Evolutionary conservation across 2,329 filamentous ascomycete genomes (phyloP).

Genomic region (Trichophaea hybrida): DNA sequence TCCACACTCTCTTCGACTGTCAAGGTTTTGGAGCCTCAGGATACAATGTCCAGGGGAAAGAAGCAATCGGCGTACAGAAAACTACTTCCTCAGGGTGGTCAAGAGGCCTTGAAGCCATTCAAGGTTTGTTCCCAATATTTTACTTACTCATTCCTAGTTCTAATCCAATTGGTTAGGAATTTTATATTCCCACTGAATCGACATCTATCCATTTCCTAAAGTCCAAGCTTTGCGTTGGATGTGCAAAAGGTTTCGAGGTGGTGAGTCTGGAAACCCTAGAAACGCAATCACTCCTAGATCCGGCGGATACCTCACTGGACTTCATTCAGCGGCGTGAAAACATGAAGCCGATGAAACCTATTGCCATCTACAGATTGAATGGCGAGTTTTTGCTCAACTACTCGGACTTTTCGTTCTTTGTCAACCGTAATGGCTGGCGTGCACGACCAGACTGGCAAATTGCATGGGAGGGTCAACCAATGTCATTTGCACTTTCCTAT

Average conservation of each 20-base stretch:
- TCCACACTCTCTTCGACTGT: constrained; percentile 87
- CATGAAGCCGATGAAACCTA: constrained; percentile 83
- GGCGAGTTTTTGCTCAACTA: constrained; percentile 97
- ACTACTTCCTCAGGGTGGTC: constrained; percentile 76
- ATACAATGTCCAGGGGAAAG: constrained; percentile 81
- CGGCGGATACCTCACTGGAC: constrained; percentile 93
- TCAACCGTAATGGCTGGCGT: constrained; percentile 96
- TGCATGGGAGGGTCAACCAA: constrained; percentile 88
- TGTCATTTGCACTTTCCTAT: constrained; percentile 84
- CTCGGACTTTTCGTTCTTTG: constrained; percentile 97
- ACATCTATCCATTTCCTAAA: constrained; percentile 95
- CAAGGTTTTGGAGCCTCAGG: constrained; percentile 98
- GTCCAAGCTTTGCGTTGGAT: constrained; percentile 91
- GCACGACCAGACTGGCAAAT: constrained; percentile 93
- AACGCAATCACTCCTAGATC: constrained; percentile 89
- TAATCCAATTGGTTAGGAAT: constrained; percentile 45
- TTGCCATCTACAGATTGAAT: constrained; percentile 93
- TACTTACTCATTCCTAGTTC: constrained; percentile 20
- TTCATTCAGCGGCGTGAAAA: constrained; percentile 91
- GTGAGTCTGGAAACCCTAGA: constrained; percentile 95
- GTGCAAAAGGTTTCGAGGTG: constrained; percentile 89
- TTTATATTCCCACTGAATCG: constrained; percentile 97
- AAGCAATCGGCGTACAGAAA: constrained; percentile 92
- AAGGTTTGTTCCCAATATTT: constrained; percentile 39
- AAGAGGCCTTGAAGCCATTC: constrained; percentile 90